phyloP scores from a whole-genome alignment of 805 yeast genomes.

The Wickerhamomyces strasburgensis region DNA sequence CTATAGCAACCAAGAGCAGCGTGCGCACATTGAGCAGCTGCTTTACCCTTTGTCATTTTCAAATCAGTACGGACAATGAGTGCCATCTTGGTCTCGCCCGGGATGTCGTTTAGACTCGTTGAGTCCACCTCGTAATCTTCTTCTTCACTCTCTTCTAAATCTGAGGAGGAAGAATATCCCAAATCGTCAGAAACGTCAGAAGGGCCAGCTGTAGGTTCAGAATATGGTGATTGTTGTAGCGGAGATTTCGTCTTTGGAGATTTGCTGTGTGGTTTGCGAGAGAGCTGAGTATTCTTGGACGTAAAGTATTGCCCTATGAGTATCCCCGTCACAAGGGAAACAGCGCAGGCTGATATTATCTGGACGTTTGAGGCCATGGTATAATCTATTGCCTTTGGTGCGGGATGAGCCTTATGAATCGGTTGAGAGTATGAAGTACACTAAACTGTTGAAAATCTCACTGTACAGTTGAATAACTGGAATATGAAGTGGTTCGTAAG shows the following conservation, averaged over 20 bases:
- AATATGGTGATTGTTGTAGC: constrained; percentile 10
- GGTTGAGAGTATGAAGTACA: no score
- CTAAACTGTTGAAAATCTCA: no score
- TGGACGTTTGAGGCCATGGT: constrained; percentile 23
- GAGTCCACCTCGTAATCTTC: constrained; percentile 59
- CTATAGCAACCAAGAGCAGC: constrained; percentile 93
- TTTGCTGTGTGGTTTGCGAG: constrained; percentile 5
- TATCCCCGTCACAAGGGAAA: constrained; percentile 35
- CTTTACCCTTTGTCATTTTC: constrained; percentile 90
- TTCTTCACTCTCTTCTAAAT: constrained; percentile 43
- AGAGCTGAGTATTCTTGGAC: constrained; percentile 1
- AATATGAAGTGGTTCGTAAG: no score
- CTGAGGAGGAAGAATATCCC: constrained; percentile 32
- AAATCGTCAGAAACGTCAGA: constrained; percentile 26
- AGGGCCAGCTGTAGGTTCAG: constrained; percentile 11
- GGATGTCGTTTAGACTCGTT: constrained; percentile 52
- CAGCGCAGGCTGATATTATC: constrained; percentile 30
- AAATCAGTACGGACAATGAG: constrained; percentile 83
- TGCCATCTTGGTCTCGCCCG: constrained; percentile 84
- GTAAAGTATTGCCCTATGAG: constrained; percentile 24
- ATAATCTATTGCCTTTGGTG: background rate
- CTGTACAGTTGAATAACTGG: no score
- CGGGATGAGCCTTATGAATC: no score
- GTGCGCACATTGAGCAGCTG: constrained; percentile 96
- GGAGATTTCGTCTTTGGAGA: constrained; percentile 3